Evolutionary conservation across 495 filamentous ascomycete genomes (phyloP), one percentile per base, ranked within the genome.

Genomic region (Aspergillus asperescens): DNA sequence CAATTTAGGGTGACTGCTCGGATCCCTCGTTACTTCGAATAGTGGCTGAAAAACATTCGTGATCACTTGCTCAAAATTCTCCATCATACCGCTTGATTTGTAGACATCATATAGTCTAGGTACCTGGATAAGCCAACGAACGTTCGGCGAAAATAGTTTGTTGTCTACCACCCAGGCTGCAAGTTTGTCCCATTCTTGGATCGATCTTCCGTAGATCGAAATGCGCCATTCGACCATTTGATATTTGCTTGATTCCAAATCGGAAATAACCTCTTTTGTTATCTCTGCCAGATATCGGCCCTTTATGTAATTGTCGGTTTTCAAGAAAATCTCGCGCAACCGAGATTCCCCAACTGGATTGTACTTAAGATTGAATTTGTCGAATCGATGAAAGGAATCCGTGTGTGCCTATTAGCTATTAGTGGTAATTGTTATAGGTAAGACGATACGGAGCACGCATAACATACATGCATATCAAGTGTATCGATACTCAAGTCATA

Each of bases 141-240:
- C 89, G 67, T 97, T 98, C 58, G 89, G 93, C 0, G 90, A 95
- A 67, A 96, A 92, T 25, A 98, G 77, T 70, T 96, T 97, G 69
- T 98, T 95, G 75, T 98, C 93, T 15, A 97, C 81, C n/a, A 98
- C 93, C 93, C 93, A 98, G 8, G 88, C 88, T 3, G 93, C 92
- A 38, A 98, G 81, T 61, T 95, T 98, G 65, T 97, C 92, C 93
- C 93, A 98, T 67, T 98, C 93, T 54, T 95, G 86, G 23, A 93
- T 71, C 5, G 87, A 84, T 65, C 88, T 85, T 46, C 93, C 93
- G 63, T 98, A 97, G 53, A 98, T 90, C 10, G 90, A 95, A 49
- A 98, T 93, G 15, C 93, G 88, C 89, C 94, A 98, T 74, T 98
- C 93, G 5, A 91, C 94, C 88, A 98, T 95, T 68, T 98, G 93